phyloP scores from a whole-genome alignment of 2,329 filamentous ascomycete genomes.

The Rosellinia necatrix region DNA sequence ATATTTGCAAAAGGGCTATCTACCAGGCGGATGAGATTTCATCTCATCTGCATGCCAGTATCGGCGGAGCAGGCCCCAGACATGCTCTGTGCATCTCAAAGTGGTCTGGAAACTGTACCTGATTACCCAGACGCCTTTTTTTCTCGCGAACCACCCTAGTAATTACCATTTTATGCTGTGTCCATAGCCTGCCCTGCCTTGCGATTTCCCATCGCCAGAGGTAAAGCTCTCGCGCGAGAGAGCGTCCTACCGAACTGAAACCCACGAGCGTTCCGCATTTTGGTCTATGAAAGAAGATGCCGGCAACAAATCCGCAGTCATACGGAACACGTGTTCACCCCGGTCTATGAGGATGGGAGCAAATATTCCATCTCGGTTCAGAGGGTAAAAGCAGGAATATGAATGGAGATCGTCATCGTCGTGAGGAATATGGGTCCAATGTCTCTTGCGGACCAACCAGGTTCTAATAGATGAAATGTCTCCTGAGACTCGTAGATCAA shows the following conservation, averaged over 20 bases:
- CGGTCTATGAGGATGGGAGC: slow-evolving; percentile 42
- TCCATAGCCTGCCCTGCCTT: slow-evolving; percentile 39
- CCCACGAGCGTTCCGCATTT: slow-evolving; percentile 67
- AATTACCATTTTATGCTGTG: slow-evolving; percentile 45
- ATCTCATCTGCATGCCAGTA: slow-evolving; percentile 40
- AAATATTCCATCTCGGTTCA: slow-evolving; percentile 39
- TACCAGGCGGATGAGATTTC: slow-evolving; percentile 39
- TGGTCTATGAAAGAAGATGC: slow-evolving; percentile 59
- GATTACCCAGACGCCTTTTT: slow-evolving; percentile 42
- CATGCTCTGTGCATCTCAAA: slow-evolving; percentile 34
- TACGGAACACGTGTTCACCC: slow-evolving; percentile 39
- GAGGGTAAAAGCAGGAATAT: slow-evolving; percentile 42
- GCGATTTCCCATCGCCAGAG: slow-evolving; percentile 33
- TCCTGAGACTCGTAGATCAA: slow-evolving; percentile 37
- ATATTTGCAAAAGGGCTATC: slow-evolving; percentile 41
- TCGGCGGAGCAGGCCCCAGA: slow-evolving; percentile 38
- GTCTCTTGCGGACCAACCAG: slow-evolving; percentile 32
- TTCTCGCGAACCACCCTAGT: slow-evolving; percentile 38
- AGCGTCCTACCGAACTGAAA: slow-evolving; percentile 51
- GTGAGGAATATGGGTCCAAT: slow-evolving; percentile 36
- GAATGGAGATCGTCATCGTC: slow-evolving; percentile 43
- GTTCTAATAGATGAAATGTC: slow-evolving; percentile 39
- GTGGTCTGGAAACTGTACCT: slow-evolving; percentile 39
- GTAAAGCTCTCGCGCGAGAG: slow-evolving; percentile 29
- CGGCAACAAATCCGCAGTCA: slow-evolving; percentile 42